Base-by-base conservation (phyloP, 441 rosid species). In the Pelargonium cotyledonis region DNA sequence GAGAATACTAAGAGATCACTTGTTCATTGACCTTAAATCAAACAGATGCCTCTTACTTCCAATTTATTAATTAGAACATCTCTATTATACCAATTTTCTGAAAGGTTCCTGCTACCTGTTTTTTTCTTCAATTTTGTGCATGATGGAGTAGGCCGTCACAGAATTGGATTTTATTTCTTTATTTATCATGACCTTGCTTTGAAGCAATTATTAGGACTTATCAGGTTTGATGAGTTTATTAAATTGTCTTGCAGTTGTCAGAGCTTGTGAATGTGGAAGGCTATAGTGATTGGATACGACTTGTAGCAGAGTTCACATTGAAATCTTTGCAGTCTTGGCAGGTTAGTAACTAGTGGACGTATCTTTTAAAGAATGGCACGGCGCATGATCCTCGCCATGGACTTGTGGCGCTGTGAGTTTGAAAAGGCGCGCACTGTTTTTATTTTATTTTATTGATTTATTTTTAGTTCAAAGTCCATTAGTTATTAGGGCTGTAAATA, bases 241-340 rank as follows among this genome's bases (percentile, higher is more conserved):
- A 73, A 68, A 72, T 82, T 68, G 26, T 69, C 67, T 80, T 75
- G 83, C 93, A 96, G 98, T 81, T 96, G 81, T 89, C 97, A 44
- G 99, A 96, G 86, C 97, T 96, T 79, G 97, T 93, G 85, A 96
- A 86, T 73, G 87, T 96, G 82, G 97, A 93, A 66, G 98, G 98
- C 68, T 96, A 96, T 66, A 83, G 95, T 81, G 99, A 93, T 65
- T 96, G 99, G 99, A 96, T 96, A 84, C 93, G 77, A 31, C 75
- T 93, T 80, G 95, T 96, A 47, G 99, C 99, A 7, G 97, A 91
- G 66, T 93, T 96, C 82, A 96, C 98, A 41, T 80, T 96, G 63
- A 88, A 86, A 81, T 96, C 98, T 62, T 85, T 96, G 84, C 96
- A 87, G 78, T 91, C 99, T 64, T 96, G 99, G 99, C 95, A 93